phyloP scores from a whole-genome alignment of 129 eudicot genomes.

The Arctium minus region DNA sequence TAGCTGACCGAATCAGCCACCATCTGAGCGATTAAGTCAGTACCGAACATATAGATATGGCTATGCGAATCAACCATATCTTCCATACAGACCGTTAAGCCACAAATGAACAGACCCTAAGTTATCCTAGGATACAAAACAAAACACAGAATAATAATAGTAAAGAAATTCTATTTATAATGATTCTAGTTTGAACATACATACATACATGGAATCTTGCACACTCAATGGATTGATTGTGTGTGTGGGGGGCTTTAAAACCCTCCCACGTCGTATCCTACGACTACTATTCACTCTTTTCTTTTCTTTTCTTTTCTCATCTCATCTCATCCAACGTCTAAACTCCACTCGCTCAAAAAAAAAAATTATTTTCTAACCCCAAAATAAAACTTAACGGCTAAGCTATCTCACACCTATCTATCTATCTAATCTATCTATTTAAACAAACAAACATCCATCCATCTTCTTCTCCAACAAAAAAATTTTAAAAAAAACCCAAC shows the following conservation, averaged over 20 bases:
- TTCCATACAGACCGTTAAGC: no score
- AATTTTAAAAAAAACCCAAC: no score
- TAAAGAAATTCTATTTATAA: no score
- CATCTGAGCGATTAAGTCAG: no score
- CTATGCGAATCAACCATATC: no score
- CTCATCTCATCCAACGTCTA: constrained; percentile 15
- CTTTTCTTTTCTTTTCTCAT: background rate
- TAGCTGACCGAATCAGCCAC: no score
- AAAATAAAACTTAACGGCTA: constrained; percentile 35
- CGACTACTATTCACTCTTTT: background rate
- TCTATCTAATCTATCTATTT: background rate
- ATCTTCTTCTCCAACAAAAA: background rate
- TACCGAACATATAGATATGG: no score
- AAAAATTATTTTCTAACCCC: background rate
- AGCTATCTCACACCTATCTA: constrained; percentile 20
- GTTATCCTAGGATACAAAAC: no score
- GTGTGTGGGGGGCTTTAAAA: background rate
- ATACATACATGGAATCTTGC: background rate
- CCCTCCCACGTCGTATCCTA: constrained; percentile 16
- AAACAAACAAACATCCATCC: background rate
- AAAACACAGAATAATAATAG: no score
- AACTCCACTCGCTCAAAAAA: background rate
- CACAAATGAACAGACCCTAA: no score
- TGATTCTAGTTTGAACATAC: background rate
- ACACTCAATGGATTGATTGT: background rate